Evolutionary conservation across 1,284 basidiomycete genomes (phyloP).

Genomic region (Sporisorium graminicola): DNA sequence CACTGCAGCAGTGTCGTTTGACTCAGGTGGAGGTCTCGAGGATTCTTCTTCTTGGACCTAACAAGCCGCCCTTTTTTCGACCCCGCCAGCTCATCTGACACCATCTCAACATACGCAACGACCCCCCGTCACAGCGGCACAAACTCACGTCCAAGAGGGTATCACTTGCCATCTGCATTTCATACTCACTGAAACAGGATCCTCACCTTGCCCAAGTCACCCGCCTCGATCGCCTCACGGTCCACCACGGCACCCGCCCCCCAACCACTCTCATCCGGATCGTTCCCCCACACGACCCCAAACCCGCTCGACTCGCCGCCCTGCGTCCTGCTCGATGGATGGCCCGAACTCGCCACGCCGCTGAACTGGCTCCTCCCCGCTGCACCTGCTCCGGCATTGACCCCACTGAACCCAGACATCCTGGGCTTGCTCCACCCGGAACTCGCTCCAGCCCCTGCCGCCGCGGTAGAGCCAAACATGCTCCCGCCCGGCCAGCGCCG

Average conservation of each 20-base stretch:
- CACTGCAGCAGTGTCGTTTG: no score
- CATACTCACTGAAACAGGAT: slow-evolving; percentile 46
- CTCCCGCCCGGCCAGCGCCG: slow-evolving; percentile 21
- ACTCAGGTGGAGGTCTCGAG: no score
- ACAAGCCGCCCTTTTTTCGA: no score
- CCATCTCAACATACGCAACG: background rate
- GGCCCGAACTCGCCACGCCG: slow-evolving; percentile 14
- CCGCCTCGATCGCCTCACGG: slow-evolving; percentile 42
- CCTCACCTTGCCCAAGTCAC: slow-evolving; percentile 43
- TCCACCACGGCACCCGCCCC: slow-evolving; percentile 17
- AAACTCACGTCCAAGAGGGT: background rate
- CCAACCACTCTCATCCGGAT: slow-evolving; percentile 39
- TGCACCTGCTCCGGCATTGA: background rate
- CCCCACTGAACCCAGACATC: slow-evolving; percentile 33
- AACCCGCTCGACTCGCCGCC: slow-evolving; percentile 35
- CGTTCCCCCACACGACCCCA: slow-evolving; percentile 31
- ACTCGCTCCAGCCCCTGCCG: slow-evolving; percentile 19
- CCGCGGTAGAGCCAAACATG: slow-evolving; percentile 8
- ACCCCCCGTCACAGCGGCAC: background rate
- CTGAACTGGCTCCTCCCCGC: slow-evolving; percentile 18
- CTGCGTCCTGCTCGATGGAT: slow-evolving; percentile 20
- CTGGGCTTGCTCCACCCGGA: slow-evolving; percentile 44
- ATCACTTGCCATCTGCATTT: no score
- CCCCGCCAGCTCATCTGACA: no score
- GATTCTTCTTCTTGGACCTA: no score